These are phyloP conservation scores for Fomitopsis betulina DNA, from an alignment of 1,284 basidiomycete genomes.

Conservation along the genomic window DNA sequence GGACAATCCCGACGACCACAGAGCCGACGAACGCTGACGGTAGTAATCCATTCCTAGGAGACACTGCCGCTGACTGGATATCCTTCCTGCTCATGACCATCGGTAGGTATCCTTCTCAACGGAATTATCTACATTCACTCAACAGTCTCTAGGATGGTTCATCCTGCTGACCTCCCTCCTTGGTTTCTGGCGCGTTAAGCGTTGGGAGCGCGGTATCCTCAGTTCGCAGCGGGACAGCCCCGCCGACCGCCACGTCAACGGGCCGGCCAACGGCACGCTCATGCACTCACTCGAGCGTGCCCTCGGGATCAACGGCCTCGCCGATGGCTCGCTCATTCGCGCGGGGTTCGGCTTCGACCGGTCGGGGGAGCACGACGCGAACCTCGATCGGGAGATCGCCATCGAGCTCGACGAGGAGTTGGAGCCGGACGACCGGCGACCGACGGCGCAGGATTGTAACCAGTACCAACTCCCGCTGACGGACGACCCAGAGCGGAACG, in stretches of 20 bases:
- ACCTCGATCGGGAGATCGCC: constrained; percentile 17
- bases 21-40: constrained; percentile 7
- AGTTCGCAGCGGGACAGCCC: constrained; percentile 25
- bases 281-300: constrained; percentile 37
- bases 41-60: constrained; percentile 22
- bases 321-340: constrained; percentile 37
- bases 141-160: constrained; percentile 70
- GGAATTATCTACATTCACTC: neutral
- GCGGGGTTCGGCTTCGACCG: constrained; percentile 45
- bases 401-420: constrained; percentile 3
- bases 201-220: constrained; percentile 77
- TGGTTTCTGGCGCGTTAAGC: constrained; percentile 90
- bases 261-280: constrained; percentile 17
- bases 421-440: constrained; percentile 17
- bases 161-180: constrained; percentile 83
- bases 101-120: constrained; percentile 39
- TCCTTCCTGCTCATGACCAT: constrained; percentile 93
- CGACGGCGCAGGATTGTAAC: constrained; percentile 18
- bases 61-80: constrained; percentile 80
- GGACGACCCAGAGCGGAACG: constrained; percentile 40
- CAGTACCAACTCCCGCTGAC: constrained; percentile 39
- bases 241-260: constrained; percentile 22
- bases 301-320: constrained; percentile 42
- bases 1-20: constrained; percentile 16
- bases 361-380: constrained; percentile 14